Percentiles rank a stretch among this genome's conserved stretches.
These are phyloP conservation scores for Achaetomiella virescens DNA, from an alignment of 495 filamentous ascomycete genomes.

Conservation along the genomic window DNA sequence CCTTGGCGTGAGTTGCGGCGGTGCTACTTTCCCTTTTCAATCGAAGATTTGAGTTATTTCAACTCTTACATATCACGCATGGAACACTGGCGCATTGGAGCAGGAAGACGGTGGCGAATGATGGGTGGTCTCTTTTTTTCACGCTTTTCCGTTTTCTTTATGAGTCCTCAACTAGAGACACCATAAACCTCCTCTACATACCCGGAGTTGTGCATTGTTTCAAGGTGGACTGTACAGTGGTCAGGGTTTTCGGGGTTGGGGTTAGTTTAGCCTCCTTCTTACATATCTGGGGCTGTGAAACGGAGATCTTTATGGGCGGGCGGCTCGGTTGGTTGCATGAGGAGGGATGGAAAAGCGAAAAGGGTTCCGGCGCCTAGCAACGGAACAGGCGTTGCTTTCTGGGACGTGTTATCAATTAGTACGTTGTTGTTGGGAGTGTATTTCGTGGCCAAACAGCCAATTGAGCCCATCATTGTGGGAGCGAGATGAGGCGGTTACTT, in stretches of 20 bases:
- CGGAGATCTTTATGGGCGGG: neutral
- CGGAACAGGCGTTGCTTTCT: neutral
- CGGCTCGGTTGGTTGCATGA: neutral
- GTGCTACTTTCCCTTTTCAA: too few species aligned
- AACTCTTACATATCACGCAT: too few species aligned
- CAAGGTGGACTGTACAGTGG: neutral
- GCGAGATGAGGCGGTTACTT: too few species aligned
- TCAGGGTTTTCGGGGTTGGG: neutral
- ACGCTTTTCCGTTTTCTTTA: neutral
- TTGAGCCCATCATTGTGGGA: too few species aligned
- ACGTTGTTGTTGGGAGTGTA: too few species aligned
- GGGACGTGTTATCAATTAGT: too few species aligned
- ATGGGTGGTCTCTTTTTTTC: neutral
- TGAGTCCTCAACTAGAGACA: slow-evolving; percentile 6
- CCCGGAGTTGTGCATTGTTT: slow-evolving; percentile 25
- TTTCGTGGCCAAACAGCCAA: neutral
- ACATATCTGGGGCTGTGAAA: neutral
- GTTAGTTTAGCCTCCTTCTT: neutral
- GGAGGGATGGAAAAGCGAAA: neutral
- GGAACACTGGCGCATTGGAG: neutral
- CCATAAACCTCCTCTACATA: slow-evolving; percentile 20
- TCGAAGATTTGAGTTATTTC: too few species aligned
- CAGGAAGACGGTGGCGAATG: neutral
- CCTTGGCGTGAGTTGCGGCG: too few species aligned
- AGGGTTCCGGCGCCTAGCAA: neutral